Evolutionary conservation across 2,329 filamentous ascomycete species (phyloP), one percentile per base, ranked within the genome.

Genomic region (Colletotrichum spinosum): DNA sequence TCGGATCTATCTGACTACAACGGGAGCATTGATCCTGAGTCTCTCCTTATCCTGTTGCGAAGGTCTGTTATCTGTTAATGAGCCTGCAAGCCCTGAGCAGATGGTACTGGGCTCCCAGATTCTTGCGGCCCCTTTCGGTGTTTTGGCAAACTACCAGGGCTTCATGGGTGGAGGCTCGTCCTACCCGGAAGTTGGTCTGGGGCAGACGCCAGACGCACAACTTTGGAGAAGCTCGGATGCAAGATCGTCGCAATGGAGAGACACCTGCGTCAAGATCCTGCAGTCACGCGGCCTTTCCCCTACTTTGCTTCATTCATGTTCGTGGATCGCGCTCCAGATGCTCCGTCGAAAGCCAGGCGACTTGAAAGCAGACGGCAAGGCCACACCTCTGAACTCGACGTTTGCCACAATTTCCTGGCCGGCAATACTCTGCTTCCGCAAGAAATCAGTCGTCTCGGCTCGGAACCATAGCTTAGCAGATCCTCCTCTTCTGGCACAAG

Each of bases 91-190:
- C 12, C 73, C 78, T 12, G 79, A 77, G 45, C 69, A 81, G 5
- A 77, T 79, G 6, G 76, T 79, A 8, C 71, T 81, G 0, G 80
- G 81, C 15, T 75, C 80, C 13, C 78, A 81, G 2, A 79, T 88
- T 17, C 73, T 88, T 17, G 82, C 84, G 7, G 86, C 86, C 2
- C 86, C 86, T 0, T 81, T 88, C 55, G 86, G 86, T 12, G 74
- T 80, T 25, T 80, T 84, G 68, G 82, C 79, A 9, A 78, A 77
- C 7, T 78, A 81, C 33, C 78, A 79, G 46, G 75, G 76, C 8
- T 69, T 78, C 41, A 67, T 77, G 10, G 61, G 78, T 61, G 69
- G 72, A 55, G 78, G 77, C n/a, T 70, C 72, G 50, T 73, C 76
- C 37, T 72, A 72, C 6, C 68, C 76, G 6, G 78, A 80, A 41